A percentile compares a stretch with the other conserved stretches of the same genome.
phyloP scores from a whole-genome alignment of 306 rosid species.

The Acacia melanoxylon region DNA sequence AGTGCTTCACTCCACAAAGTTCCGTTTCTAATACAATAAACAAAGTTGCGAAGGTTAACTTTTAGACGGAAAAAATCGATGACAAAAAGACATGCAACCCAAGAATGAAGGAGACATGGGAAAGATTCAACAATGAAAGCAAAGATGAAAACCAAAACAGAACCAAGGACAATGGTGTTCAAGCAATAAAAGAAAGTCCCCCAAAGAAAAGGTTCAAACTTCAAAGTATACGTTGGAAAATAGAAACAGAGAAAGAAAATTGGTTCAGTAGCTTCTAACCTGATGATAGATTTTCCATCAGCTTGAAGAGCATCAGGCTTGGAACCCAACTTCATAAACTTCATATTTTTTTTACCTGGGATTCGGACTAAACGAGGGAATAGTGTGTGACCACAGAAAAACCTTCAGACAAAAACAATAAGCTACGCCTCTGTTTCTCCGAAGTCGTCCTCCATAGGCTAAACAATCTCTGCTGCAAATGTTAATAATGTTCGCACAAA shows the following conservation, averaged over 20 bases:
- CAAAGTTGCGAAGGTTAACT: not conserved
- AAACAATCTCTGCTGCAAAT: constrained; percentile 1
- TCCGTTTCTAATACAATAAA: not conserved
- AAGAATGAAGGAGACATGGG: not conserved
- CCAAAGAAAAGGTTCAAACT: no score
- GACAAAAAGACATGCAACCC: not conserved
- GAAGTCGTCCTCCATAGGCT: constrained; percentile 19
- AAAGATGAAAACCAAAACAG: not conserved
- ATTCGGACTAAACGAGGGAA: not conserved
- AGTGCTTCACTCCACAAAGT: not conserved
- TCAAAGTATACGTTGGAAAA: not conserved
- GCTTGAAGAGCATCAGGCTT: constrained; percentile 91
- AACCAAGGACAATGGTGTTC: not conserved
- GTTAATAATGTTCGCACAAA: not conserved
- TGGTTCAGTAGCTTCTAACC: constrained; percentile 39
- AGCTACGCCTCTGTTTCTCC: constrained; percentile 23
- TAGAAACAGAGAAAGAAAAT: constrained; percentile 1
- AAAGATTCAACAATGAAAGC: not conserved
- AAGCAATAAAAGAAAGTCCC: not conserved
- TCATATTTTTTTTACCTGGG: constrained; percentile 54
- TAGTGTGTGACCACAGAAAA: not conserved
- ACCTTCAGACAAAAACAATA: constrained; percentile 16
- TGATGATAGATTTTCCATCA: constrained; percentile 69
- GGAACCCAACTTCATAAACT: constrained; percentile 97
- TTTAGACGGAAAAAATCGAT: not conserved